Evolutionary conservation across 139 green algal species (phyloP), one percentile per base, ranked within the genome.

Genomic region (Micromonas pusilla): DNA sequence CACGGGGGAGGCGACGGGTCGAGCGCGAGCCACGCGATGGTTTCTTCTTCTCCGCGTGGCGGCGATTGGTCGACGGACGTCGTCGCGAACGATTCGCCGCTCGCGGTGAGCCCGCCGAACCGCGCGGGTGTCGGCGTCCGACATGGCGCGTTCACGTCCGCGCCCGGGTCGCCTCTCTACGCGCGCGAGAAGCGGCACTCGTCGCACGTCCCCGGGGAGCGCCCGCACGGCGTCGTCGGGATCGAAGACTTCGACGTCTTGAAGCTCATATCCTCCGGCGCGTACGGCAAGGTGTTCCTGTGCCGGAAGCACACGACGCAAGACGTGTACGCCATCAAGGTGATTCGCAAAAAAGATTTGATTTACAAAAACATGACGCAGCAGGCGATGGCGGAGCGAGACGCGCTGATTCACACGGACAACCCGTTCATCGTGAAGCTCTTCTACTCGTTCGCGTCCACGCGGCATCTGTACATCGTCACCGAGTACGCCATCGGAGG

Each of bases 401-500:
- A 97, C 88, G 97, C 97, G 72, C 81, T 97, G 28, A 88, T 91
- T 19, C 88, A 52, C 4, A 80, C 78, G 9, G 63, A 70, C 39
- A 89, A 83, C 68, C 83, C 83, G 5, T 87, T 94, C 52, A 77
- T 86, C 30, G 81, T 97, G 28, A 89, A 90, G 60, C 97, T 96
- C 78, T 97, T 92, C 81, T 97, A 96, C 86, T 89, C 80, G 26
- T 98, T 98, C 86, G 95, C 92, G 33, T 91, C 80, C 19, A 81
- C 82, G 23, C 86, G 95, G 68, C 96, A 97, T 85, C 81, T 98
- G 66, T 98, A 97, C 85, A 91, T 98, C 45, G 94, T 98, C 21
- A 98, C 98, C 93, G 94, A 98, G 86, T 98, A 97, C 82, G 73
- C 91, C 19, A 90, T 88, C 65, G 94, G 94, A 0, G 93, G 93